Conservation (phyloP, 2,329 filamentous ascomycete species). For the Dactylellina sp. region DNA sequence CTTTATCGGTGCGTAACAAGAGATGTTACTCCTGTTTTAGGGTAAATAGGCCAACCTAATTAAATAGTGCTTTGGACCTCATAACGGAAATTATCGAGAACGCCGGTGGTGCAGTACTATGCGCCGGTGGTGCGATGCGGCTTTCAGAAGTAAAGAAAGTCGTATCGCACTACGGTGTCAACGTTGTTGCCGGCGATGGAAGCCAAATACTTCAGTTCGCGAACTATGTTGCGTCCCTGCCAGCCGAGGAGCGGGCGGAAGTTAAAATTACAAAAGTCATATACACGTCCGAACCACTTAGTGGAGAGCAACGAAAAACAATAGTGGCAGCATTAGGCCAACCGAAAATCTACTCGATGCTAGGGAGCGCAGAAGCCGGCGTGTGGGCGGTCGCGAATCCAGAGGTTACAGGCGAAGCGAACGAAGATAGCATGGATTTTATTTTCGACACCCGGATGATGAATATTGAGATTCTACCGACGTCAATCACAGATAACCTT, state of each 20-base stretch:
- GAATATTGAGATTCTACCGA: constrained; percentile 63
- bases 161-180: constrained; percentile 62
- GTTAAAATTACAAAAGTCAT: constrained; percentile 65
- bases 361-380: constrained; percentile 66
- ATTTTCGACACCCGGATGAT: constrained; percentile 64
- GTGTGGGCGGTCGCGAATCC: constrained; percentile 63
- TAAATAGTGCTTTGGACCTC: constrained; percentile 63
- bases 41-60: too few relatives aligned
- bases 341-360: constrained; percentile 63
- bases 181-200: constrained; percentile 64
- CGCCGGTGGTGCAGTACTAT: constrained; percentile 64
- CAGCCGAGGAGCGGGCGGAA: constrained; percentile 40
- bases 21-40: not conserved
- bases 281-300: constrained; percentile 66
- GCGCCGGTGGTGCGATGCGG: constrained; percentile 61
- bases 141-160: constrained; percentile 61
- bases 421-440: constrained; percentile 62
- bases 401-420: constrained; percentile 58
- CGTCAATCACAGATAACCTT: constrained; percentile 47
- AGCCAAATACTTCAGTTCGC: constrained; percentile 64
- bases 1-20: constrained; percentile 63
- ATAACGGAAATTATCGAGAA: constrained; percentile 64
- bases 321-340: constrained; percentile 58
- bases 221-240: constrained; percentile 62
- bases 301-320: constrained; percentile 59